Base-by-base conservation (phyloP, 495 filamentous ascomycete species). In the Daldinia decipiens region DNA sequence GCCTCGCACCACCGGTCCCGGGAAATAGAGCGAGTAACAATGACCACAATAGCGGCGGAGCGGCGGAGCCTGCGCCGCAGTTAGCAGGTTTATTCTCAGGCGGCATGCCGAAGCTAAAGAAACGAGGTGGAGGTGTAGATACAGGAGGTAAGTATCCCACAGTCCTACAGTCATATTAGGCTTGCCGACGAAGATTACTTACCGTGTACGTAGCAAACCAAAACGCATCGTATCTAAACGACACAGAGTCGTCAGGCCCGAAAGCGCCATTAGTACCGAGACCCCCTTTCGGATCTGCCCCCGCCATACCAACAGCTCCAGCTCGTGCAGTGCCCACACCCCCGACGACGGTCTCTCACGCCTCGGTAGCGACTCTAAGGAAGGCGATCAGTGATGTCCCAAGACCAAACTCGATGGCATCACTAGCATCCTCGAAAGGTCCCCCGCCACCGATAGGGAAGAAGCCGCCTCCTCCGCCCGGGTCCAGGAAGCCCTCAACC, bases 51-150 rank as follows among this genome's bases (percentile, higher is more conserved):
- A 81, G 75, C 26, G 54, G 47, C 12, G 73, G 77, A 4, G 80
- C 78, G 9, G 77, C 83, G 36, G 85, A 88, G 27, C 80, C 89
- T 24, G 87, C 93, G 17, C 92, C 94, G 31, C 95, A 98, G 76
- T 78, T 99, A 36, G 94, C 84, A 8, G 95, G 96, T 4, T 79
- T 99, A 27, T 97, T 99, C 74, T 93, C 93, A 8, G 94, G 93
- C 32, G 96, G 95, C 32, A 98, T 98, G 85, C 95, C 95, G 3
- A 98, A 97, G 81, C 75, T 99, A 68, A 90, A 91, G 78, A 97
- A 93, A 80, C 89, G 92, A 11, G 87, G 86, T 34, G 94, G 91
- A 27, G 95, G 95, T 21, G 84, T 99, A 60, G 89, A 97, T 79
- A 98, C 95, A 12, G 95, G 95, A 78, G 87, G 87, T 88, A 76